phyloP scores from a whole-genome alignment of 2,329 filamentous ascomycete species.

The Rhexocercosporidium sp. region DNA sequence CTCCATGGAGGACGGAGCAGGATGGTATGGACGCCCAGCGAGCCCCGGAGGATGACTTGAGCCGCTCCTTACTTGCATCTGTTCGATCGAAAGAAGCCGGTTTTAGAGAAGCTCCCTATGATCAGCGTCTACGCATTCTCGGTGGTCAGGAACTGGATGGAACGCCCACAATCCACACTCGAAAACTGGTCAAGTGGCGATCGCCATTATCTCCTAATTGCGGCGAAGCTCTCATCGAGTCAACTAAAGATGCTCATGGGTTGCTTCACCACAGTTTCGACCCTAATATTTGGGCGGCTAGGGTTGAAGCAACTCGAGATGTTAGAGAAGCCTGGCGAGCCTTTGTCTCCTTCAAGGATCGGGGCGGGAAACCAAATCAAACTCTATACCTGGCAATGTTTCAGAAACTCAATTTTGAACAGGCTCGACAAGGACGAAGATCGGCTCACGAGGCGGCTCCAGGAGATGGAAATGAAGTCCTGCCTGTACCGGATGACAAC shows the following conservation, averaged over 20 bases:
- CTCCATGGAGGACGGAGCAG: slow-evolving; percentile 61
- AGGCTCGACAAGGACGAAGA: slow-evolving; percentile 35
- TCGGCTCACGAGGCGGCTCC: slow-evolving; percentile 48
- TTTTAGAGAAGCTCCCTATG: slow-evolving; percentile 51
- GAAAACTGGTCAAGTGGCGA: slow-evolving; percentile 42
- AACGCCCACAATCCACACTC: slow-evolving; percentile 62
- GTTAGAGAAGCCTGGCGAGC: slow-evolving; percentile 64
- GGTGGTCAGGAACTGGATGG: slow-evolving; percentile 57
- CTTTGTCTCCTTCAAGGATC: slow-evolving; percentile 43
- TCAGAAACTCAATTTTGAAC: slow-evolving; percentile 54
- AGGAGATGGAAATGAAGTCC: slow-evolving; percentile 63
- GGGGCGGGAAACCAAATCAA: slow-evolving; percentile 44
- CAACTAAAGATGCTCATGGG: neutral
- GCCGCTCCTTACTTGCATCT: slow-evolving; percentile 58
- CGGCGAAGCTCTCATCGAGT: neutral
- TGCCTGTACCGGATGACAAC: slow-evolving; percentile 60
- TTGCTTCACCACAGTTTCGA: neutral
- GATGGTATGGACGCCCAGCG: slow-evolving; percentile 64
- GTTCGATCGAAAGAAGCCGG: slow-evolving; percentile 61
- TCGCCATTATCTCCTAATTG: neutral
- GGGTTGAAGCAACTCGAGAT: slow-evolving; percentile 63
- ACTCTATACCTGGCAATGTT: slow-evolving; percentile 66
- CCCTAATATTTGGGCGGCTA: slow-evolving; percentile 55
- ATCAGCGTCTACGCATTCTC: slow-evolving; percentile 56
- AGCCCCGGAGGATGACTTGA: slow-evolving; percentile 56